Conservation (phyloP, 2,329 filamentous ascomycete species). For the Diaporthe citriasiana region DNA sequence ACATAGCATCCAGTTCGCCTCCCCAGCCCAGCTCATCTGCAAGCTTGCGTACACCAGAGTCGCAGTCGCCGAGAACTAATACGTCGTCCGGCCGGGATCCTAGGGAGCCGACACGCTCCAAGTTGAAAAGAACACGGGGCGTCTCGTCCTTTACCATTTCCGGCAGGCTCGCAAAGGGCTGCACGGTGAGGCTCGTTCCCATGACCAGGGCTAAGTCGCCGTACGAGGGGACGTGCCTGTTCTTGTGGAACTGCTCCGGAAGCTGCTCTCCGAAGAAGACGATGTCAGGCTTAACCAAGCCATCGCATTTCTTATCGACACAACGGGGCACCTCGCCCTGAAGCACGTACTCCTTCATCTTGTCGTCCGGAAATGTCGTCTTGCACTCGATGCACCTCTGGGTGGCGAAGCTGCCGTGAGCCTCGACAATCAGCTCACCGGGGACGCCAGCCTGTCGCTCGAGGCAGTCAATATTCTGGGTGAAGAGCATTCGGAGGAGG, state of each 20-base stretch:
- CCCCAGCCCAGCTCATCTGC: slow-evolving; percentile 87
- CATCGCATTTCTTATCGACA: slow-evolving; percentile 71
- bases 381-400: slow-evolving; percentile 95
- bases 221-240: slow-evolving; percentile 63
- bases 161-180: slow-evolving; percentile 89
- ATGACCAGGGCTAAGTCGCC: slow-evolving; percentile 62
- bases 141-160: slow-evolving; percentile 70
- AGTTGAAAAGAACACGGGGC: slow-evolving; percentile 89
- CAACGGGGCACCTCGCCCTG: slow-evolving; percentile 80
- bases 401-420: slow-evolving; percentile 93
- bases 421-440: slow-evolving; percentile 85
- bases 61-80: slow-evolving; percentile 84
- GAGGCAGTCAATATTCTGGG: slow-evolving; percentile 97
- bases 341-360: slow-evolving; percentile 79
- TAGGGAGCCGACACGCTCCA: slow-evolving; percentile 84
- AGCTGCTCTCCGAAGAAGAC: slow-evolving; percentile 86
- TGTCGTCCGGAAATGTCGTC: slow-evolving; percentile 75
- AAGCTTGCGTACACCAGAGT: slow-evolving; percentile 82
- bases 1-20: slow-evolving; percentile 83
- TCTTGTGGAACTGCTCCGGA: slow-evolving; percentile 75
- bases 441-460: slow-evolving; percentile 91
- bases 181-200: slow-evolving; percentile 89
- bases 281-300: slow-evolving; percentile 93
- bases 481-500: slow-evolving; percentile 88
- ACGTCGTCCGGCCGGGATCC: slow-evolving; percentile 88